Conservation (phyloP, 345 rosid genomes). For the Raphanus sativus region DNA sequence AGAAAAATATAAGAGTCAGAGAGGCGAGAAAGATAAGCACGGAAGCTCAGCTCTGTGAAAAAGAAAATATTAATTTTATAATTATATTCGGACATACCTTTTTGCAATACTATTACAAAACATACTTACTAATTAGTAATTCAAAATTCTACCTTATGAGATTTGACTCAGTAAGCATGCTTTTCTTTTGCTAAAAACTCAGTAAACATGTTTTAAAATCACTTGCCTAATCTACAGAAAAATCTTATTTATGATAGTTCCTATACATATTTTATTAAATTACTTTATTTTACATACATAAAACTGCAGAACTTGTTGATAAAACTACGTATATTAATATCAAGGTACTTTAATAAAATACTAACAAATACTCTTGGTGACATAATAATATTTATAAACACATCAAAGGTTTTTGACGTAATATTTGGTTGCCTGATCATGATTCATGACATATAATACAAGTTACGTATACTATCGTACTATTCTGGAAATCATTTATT, state of each 20-base stretch:
- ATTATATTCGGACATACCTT: not conserved
- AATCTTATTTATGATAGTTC: not conserved
- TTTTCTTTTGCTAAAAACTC: too few relatives aligned
- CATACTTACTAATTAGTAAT: not conserved
- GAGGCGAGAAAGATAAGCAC: conserved; percentile 6
- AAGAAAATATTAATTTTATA: too few relatives aligned
- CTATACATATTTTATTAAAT: not conserved
- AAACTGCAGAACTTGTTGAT: not conserved
- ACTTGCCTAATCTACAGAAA: not conserved
- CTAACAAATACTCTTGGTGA: not conserved
- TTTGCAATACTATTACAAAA: not conserved
- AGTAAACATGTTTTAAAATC: not conserved
- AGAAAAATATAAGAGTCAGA: not conserved
- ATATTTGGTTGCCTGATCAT: not conserved
- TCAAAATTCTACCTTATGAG: not conserved
- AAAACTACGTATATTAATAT: not conserved
- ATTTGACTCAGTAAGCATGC: not conserved
- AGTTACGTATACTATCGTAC: not conserved
- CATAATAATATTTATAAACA: not conserved
- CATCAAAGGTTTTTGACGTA: not conserved
- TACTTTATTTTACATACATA: not conserved
- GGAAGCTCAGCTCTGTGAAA: not conserved
- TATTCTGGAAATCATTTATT: not conserved
- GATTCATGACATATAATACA: not conserved
- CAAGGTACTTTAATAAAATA: not conserved